Percentiles rank a stretch among this genome's conserved stretches.
Conservation (phyloP, 305 asterid species). For the Solanum hybrid region DNA sequence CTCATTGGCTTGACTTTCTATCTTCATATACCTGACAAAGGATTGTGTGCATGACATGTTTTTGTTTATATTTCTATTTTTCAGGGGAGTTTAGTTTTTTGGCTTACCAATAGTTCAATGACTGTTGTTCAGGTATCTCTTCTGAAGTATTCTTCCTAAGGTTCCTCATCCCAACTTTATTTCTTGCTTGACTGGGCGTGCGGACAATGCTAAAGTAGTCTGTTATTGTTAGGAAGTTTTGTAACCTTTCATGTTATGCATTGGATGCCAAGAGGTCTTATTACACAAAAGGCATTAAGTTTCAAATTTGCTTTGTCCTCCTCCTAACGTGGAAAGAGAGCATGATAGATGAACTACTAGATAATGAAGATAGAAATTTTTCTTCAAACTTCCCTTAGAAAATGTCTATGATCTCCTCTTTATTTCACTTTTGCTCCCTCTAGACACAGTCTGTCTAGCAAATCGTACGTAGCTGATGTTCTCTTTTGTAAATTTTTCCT, state of each 20-base stretch:
- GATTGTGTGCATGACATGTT: neutral
- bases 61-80: conserved; percentile 11
- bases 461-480: neutral
- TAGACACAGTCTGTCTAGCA: neutral
- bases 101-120: conserved; percentile 73
- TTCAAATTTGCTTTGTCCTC: neutral
- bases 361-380: neutral
- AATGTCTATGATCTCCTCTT: neutral
- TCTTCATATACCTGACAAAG: neutral
- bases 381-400: neutral
- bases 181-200: neutral
- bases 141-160: neutral
- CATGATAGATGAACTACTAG: neutral
- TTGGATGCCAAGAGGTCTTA: neutral
- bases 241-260: neutral
- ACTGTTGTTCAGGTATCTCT: conserved; percentile 51
- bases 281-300: neutral
- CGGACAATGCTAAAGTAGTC: neutral
- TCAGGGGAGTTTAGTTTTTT: conserved; percentile 85
- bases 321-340: neutral
- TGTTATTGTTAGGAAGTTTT: neutral
- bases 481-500: neutral
- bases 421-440: neutral
- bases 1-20: neutral
- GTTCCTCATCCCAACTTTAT: neutral